Evolutionary conservation across 2,329 filamentous ascomycete species (phyloP).

Genomic region (Epichloe aotearoae): DNA sequence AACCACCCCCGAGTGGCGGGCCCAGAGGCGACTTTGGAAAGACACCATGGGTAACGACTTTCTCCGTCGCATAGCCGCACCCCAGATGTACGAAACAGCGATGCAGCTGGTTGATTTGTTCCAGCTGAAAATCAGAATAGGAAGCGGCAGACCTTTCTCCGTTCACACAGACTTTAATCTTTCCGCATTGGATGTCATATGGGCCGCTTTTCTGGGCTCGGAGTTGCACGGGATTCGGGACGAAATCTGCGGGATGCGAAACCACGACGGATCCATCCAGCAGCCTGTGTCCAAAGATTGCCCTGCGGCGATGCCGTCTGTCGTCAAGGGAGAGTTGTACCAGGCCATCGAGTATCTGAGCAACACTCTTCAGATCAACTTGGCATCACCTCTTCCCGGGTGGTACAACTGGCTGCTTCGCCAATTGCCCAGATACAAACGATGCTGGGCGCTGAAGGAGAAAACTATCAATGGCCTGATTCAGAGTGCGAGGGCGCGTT

Average conservation of each 20-base stretch:
- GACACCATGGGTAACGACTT: slow-evolving; percentile 25
- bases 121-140: slow-evolving; percentile 16
- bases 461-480: not conserved
- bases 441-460: not conserved
- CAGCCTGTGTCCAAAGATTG: not conserved
- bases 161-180: slow-evolving; percentile 18
- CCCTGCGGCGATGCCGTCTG: not conserved
- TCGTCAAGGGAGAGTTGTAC: not conserved
- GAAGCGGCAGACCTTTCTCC: slow-evolving; percentile 12
- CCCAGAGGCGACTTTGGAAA: slow-evolving; percentile 21
- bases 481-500: not conserved
- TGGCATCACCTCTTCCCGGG: not conserved
- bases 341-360: not conserved
- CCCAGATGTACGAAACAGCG: slow-evolving; percentile 19
- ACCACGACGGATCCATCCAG: not conserved
- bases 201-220: slow-evolving; percentile 16
- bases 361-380: not conserved
- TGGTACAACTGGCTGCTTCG: not conserved
- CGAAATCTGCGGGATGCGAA: not conserved
- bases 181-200: slow-evolving; percentile 19
- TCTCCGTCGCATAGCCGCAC: slow-evolving; percentile 15
- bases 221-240: slow-evolving; percentile 1
- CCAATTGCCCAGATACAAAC: not conserved
- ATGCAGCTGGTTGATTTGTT: slow-evolving; percentile 21
- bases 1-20: slow-evolving; percentile 19